Base-by-base conservation (phyloP, 202 grass and related monocot genomes). In the Eragrostis tef region DNA sequence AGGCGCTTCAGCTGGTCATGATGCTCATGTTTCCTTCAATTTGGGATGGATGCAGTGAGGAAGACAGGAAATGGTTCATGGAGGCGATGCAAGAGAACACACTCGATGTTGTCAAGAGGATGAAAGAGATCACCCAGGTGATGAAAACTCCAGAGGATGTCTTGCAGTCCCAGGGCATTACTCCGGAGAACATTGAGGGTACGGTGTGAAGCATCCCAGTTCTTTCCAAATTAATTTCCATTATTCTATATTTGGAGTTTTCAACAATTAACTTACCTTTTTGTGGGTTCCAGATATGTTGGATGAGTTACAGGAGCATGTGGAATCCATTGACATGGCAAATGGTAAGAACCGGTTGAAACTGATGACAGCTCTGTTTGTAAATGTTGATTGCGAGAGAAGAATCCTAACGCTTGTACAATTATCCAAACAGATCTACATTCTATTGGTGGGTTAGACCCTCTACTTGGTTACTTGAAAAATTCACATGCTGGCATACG, bases 61-160 rank as follows among this genome's bases (percentile, higher is more conserved):
- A 95, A 83, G 96, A 99, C 51, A 87, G 83, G 70, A 93, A 79
- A 81, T 99, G 96, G 96, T 99, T 99, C 64, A 86, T 90, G 87
- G 93, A 99, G 72, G 93, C 96, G 6, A 95, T 99, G 96, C 89
- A 93, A 78, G 79, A 73, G 1, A 92, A 95, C 39, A 95, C 87
- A 0, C 3, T 99, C 0, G 93, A 99, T 78, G 93, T 95, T 0
- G 79, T 99, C 1, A 80, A 90, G 78, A 84, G 96, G 70, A 99
- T 95, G 96, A 93, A 99, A 71, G 93, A 99, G 85, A 99, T 99
- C 10, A 87, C 85, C 11, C 89, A 81, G 49, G 96, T 99, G 73
- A 96, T 99, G 96, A 91, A 75, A 65, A 99, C 96, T 62, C 96
- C 96, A 6, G 88, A 91, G 36, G 82, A 96, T 65, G 89, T 99